phyloP scores from a whole-genome alignment of 768 basidiomycete species.

The Coprinellus aureogranulatus region DNA sequence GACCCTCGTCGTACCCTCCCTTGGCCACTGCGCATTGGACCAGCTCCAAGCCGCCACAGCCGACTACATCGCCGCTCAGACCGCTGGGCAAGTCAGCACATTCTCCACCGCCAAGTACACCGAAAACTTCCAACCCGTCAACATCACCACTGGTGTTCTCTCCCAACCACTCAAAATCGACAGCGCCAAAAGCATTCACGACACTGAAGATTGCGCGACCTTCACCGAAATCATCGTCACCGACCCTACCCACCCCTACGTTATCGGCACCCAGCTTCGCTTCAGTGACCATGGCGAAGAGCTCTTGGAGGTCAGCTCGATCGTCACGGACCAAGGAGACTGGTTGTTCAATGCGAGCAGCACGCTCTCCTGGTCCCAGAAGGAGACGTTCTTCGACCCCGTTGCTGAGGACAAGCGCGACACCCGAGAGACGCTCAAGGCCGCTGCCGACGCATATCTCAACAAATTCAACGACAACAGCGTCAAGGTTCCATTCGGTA shows the following conservation, averaged over 20 bases:
- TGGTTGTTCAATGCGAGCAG: conserved; percentile 5
- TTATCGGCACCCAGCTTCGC: conserved; percentile 7
- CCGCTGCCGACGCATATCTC: conserved; percentile 6
- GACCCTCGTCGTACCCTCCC: not conserved
- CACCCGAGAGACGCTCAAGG: conserved; percentile 1
- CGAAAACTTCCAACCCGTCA: conserved; percentile 1
- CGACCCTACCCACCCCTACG: conserved; percentile 7
- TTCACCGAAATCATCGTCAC: conserved; percentile 6
- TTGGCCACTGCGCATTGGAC: not conserved
- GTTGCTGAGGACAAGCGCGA: conserved; percentile 1
- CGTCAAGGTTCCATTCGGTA: conserved; percentile 3
- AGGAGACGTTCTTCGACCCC: not conserved
- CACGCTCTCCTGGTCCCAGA: conserved; percentile 1
- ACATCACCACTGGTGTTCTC: conserved; percentile 4
- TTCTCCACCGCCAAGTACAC: not conserved
- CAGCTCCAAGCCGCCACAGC: not conserved
- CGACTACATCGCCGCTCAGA: conserved; percentile 5
- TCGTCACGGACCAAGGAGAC: conserved; percentile 4
- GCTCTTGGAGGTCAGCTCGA: not conserved
- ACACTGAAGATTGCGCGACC: not conserved
- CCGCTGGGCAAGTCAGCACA: not conserved
- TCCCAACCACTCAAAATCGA: conserved; percentile 9
- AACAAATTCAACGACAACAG: conserved; percentile 10
- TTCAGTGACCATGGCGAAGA: not conserved
- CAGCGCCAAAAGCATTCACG: not conserved